Evolutionary conservation across 2,329 filamentous ascomycete genomes (phyloP).

Genomic region (Cordyceps tenuipes): DNA sequence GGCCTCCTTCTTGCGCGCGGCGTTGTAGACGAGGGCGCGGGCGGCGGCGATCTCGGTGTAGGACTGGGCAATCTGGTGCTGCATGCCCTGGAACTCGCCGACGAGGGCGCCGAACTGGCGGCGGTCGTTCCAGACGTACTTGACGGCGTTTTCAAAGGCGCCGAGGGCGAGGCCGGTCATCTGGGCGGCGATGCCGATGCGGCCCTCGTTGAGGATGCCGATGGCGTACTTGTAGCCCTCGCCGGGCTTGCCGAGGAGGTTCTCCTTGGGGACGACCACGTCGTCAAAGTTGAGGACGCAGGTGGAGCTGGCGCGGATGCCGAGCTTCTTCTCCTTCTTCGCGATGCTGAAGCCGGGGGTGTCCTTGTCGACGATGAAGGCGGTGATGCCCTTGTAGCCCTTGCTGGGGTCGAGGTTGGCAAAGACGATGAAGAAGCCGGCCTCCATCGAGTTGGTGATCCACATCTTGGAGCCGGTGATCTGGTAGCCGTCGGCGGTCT

Average conservation of each 20-base stretch:
- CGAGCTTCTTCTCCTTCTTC: slow-evolving; percentile 99
- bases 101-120: slow-evolving; percentile 92
- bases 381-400: slow-evolving; percentile 94
- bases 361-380: slow-evolving; percentile 88
- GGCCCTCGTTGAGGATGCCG: slow-evolving; percentile 84
- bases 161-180: slow-evolving; percentile 96
- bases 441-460: slow-evolving; percentile 97
- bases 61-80: slow-evolving; percentile 94
- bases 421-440: slow-evolving; percentile 94
- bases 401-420: slow-evolving; percentile 88
- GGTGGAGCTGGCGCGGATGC: slow-evolving; percentile 90
- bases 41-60: slow-evolving; percentile 92
- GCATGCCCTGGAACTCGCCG: slow-evolving; percentile 98
- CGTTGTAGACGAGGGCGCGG: slow-evolving; percentile 88
- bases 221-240: slow-evolving; percentile 99
- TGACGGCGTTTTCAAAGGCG: slow-evolving; percentile 86
- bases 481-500: slow-evolving; percentile 74
- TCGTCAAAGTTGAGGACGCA: slow-evolving; percentile 98
- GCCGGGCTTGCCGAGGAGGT: slow-evolving; percentile 79
- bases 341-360: slow-evolving; percentile 86
- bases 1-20: slow-evolving; percentile 94
- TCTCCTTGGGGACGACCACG: slow-evolving; percentile 79
- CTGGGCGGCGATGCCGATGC: slow-evolving; percentile 95
- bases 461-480: slow-evolving; percentile 97
- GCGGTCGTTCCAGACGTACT: slow-evolving; percentile 96